These are phyloP conservation scores for Stemphylium beticola DNA, from an alignment of 2,329 filamentous ascomycete species.

Conservation along the genomic window DNA sequence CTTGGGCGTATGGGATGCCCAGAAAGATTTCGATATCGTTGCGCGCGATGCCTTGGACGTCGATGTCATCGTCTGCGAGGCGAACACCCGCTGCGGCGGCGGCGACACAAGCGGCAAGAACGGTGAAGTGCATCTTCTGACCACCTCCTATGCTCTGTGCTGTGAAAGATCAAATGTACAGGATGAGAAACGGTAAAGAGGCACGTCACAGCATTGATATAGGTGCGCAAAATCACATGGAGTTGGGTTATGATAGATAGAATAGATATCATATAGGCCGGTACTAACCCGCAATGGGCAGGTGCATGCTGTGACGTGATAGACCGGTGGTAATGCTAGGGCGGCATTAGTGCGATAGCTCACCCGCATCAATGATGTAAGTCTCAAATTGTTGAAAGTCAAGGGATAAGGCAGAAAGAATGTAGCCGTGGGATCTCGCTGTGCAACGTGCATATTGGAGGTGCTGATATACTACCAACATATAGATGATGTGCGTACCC, in stretches of 20 bases:
- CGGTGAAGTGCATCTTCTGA: constrained; percentile 9
- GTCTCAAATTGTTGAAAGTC: neutral
- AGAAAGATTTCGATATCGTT: constrained; percentile 58
- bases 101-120: constrained; percentile 14
- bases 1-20: constrained; percentile 56
- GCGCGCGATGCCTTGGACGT: constrained; percentile 52
- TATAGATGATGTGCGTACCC: constrained; percentile 4
- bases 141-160: neutral
- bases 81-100: constrained; percentile 10
- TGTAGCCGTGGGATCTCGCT: neutral
- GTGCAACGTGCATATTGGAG: constrained; percentile 3
- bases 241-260: constrained; percentile 1
- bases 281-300: constrained; percentile 8
- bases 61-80: constrained; percentile 36
- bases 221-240: constrained; percentile 1
- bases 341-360: constrained; percentile 7
- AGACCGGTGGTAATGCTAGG: neutral
- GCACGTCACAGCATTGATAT: constrained; percentile 1
- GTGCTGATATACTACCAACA: neutral
- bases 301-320: constrained; percentile 13
- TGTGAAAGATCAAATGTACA: neutral
- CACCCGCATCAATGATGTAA: neutral
- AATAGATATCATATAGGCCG: neutral
- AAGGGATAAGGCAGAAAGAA: neutral
- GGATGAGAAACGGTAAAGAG: neutral